Base-by-base conservation (phyloP, 306 rosid genomes). In the Dryas alaskensis region DNA sequence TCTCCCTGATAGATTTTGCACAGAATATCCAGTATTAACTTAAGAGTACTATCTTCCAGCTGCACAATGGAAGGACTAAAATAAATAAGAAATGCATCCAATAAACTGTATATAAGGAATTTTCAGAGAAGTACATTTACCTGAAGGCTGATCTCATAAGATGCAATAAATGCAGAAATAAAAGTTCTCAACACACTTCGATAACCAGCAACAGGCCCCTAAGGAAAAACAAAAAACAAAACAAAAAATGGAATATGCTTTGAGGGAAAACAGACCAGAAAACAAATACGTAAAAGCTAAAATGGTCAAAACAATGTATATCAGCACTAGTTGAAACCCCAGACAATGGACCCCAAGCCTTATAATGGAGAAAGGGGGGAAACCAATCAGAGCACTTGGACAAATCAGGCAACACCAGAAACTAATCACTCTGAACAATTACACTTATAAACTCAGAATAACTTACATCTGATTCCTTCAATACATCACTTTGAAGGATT, bases 1-100 rank as follows among this genome's bases (percentile, higher is more conserved):
- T 93, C 97, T 86, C 98, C 97, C 59, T 87, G 88, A 71, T 91
- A 93, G 60, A 91, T 81, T 86, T 88, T 91, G 88, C 96, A 93
- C 61, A 93, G 87, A 66, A 93, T 88, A 77, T 91, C 97, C 87
- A 93, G 76, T 78, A 93, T 84, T 83, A 86, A 80, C 72, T 74
- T 46, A 52, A 82, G 76, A 68, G 86, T 88, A 66, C 77, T 71
- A 79, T 89, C 92, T 72, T 87, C 96, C 65, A 80, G 77, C 97
- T 91, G 97, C 86, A 82, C 64, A 52, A 69, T 68, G 31, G 54
- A 72, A 45, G 82, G 72, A 86, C 65, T 52, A 79, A 43, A 68
- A 59, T 80, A 78, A 81, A 80, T 87, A 68, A 84, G 88, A 79
- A 74, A 73, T 54, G 31, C 22, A 39, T 8, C 44, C 66, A 45